These are phyloP conservation scores for Thelonectria rubi DNA, from an alignment of 2,329 filamentous ascomycete genomes.

Conservation along the genomic window DNA sequence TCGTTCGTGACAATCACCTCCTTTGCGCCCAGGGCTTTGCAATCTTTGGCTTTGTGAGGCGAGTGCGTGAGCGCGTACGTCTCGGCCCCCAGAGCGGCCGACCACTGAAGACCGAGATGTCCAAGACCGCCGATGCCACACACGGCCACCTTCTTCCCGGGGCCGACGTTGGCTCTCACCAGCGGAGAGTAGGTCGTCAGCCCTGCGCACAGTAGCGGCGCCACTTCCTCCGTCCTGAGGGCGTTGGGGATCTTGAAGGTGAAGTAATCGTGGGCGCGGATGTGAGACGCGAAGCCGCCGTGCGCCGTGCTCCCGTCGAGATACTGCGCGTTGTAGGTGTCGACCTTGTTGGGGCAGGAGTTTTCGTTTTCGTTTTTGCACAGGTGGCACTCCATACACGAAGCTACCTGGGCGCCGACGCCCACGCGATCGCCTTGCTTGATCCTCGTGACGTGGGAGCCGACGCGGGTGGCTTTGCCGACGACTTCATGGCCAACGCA, in stretches of 20 bases:
- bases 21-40: constrained; percentile 69
- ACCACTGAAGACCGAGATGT: constrained; percentile 77
- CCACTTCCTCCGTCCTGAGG: constrained; percentile 58
- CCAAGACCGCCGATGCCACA: constrained; percentile 76
- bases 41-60: constrained; percentile 66
- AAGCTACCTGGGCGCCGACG: constrained; percentile 67
- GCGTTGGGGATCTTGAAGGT: constrained; percentile 65
- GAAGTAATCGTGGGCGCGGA: constrained; percentile 65
- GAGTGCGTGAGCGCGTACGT: constrained; percentile 71
- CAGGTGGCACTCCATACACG: constrained; percentile 61
- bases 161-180: constrained; percentile 71
- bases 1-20: constrained; percentile 57
- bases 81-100: constrained; percentile 74
- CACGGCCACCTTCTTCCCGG: constrained; percentile 76
- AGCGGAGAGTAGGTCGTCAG: constrained; percentile 78
- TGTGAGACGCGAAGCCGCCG: constrained; percentile 67
- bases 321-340: constrained; percentile 68
- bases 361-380: constrained; percentile 61
- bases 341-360: constrained; percentile 58
- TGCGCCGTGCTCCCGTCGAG: constrained; percentile 68
- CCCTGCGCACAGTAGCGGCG: constrained; percentile 81
- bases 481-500: constrained; percentile 69
- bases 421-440: constrained; percentile 71
- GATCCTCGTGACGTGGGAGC: constrained; percentile 56
- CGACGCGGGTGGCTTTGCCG: constrained; percentile 61